Conservation (phyloP, 345 rosid genomes). For the Anastatica hierochuntica region DNA sequence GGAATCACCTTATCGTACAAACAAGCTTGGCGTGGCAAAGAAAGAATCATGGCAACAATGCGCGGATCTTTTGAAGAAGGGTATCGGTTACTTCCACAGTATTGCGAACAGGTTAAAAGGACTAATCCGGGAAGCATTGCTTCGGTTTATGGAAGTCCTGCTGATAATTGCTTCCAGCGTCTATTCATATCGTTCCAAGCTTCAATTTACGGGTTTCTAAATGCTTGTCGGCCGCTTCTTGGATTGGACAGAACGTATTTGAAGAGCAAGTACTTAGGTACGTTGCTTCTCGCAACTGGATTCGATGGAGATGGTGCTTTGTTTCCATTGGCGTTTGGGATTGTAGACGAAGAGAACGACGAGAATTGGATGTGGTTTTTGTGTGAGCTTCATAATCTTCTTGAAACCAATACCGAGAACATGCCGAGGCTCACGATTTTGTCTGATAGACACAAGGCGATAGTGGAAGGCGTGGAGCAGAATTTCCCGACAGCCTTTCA, state of each 20-base stretch:
- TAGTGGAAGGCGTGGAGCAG: constrained; percentile 85
- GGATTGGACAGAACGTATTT: constrained; percentile 80
- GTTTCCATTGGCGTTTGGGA: constrained; percentile 93
- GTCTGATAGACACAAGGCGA: constrained; percentile 83
- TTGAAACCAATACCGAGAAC: constrained; percentile 88
- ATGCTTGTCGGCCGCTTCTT: constrained; percentile 92
- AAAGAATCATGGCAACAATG: constrained; percentile 94
- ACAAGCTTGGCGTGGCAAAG: constrained; percentile 99
- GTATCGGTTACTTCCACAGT: constrained; percentile 84
- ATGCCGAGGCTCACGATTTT: constrained; percentile 95
- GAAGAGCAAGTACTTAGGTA: constrained; percentile 92
- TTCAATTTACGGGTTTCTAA: constrained; percentile 86
- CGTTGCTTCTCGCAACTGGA: constrained; percentile 88
- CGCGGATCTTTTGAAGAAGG: constrained; percentile 99
- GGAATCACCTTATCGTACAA: constrained; percentile 93
- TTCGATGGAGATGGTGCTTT: constrained; percentile 94
- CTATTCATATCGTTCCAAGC: constrained; percentile 97
- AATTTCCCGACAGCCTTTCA: constrained; percentile 96
- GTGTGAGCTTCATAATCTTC: constrained; percentile 84
- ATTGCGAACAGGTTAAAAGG: constrained; percentile 83
- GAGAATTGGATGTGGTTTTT: constrained; percentile 99
- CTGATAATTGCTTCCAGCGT: constrained; percentile 81
- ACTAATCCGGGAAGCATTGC: constrained; percentile 93
- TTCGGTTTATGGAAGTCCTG: constrained; percentile 65
- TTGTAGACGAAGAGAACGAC: constrained; percentile 90